A percentile compares a stretch with the other conserved stretches of the same genome.
Conservation (phyloP, 2,329 filamentous ascomycete genomes). For the Cladophialophora exuberans region DNA sequence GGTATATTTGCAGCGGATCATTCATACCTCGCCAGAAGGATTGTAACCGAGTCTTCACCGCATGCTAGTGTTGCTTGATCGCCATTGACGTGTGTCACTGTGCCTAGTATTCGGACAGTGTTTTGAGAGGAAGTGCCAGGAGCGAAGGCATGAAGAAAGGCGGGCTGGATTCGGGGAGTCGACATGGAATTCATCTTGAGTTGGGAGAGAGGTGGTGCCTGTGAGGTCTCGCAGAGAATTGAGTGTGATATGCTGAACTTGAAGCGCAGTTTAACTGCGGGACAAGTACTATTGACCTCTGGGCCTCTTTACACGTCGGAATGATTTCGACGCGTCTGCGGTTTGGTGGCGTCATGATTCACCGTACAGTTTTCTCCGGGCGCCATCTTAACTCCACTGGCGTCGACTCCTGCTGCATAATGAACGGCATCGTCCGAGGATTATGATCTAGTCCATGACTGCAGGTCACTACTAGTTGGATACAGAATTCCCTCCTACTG, state of each 20-base stretch:
- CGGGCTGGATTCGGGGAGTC: constrained; percentile 80
- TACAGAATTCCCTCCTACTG: constrained; percentile 9
- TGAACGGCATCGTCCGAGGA: too few species aligned
- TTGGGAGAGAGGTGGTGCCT: background rate
- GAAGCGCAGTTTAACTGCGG: background rate
- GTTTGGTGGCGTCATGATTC: background rate
- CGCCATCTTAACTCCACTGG: background rate
- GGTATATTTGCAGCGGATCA: too few species aligned
- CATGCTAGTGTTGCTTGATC: constrained; percentile 80
- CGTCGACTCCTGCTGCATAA: too few species aligned
- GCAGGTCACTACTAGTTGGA: background rate
- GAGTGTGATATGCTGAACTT: background rate
- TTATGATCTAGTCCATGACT: too few species aligned
- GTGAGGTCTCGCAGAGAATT: background rate
- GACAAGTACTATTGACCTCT: background rate
- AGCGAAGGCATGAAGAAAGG: constrained; percentile 76
- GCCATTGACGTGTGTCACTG: constrained; percentile 79
- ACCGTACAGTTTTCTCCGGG: background rate
- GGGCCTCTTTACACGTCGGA: background rate
- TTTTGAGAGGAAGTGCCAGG: constrained; percentile 55
- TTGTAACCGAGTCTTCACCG: constrained; percentile 69
- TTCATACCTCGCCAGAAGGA: constrained; percentile 66
- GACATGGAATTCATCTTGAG: constrained; percentile 54
- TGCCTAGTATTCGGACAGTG: constrained; percentile 84
- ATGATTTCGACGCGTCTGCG: constrained; percentile 1